Base-by-base conservation (phyloP, 129 eudicot species). In the Scalesia atractyloides region DNA sequence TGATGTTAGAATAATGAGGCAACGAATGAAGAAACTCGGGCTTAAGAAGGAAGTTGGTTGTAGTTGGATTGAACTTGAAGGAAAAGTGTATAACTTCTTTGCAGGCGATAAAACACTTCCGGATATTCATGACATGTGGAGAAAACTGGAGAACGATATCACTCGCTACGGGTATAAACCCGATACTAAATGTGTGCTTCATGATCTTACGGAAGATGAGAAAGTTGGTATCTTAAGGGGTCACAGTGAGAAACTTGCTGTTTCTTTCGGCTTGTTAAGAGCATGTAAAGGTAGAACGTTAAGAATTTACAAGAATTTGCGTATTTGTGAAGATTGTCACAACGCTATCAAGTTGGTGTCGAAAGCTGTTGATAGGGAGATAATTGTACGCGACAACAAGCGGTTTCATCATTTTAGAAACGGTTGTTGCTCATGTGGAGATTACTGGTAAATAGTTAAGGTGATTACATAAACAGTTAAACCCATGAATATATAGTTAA, bases 61-160 rank as follows among this genome's bases (percentile, higher is more conserved):
- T 18, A 89, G 96, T 72, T 84, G 89, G 96, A 79, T 83, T 74
- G 96, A 83, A 77, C 37, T 84, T 20, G 79, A 67, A 50, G 86
- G 87, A 11, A 89, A 75, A 74, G 84, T 70, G 8, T 80, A 83
- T 72, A 83, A 64, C 57, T 88, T 88, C 49, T 54, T 56, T 43
- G 84, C 80, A 37, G 88, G 90, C 15, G 86, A 81, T 70, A 72
- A 59, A 63, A 61, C 9, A 78, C 70, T 76, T 26, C 56, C 79
- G 0, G 77, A 70, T 34, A 76, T 80, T 41, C 67, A 60, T 43
- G 51, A 73, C 37, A 84, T 70, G 77, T 84, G 87, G 89, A 70
- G 66, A 59, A 67, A 66, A 30, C 53, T 82, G 43, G 85, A 84
- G 78, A 48, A 71, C 59, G 64, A 50, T 56, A 82, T 77, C 51